These are phyloP conservation scores for Neurospora discreta DNA, from an alignment of 495 filamentous ascomycete species.

Conservation along the genomic window DNA sequence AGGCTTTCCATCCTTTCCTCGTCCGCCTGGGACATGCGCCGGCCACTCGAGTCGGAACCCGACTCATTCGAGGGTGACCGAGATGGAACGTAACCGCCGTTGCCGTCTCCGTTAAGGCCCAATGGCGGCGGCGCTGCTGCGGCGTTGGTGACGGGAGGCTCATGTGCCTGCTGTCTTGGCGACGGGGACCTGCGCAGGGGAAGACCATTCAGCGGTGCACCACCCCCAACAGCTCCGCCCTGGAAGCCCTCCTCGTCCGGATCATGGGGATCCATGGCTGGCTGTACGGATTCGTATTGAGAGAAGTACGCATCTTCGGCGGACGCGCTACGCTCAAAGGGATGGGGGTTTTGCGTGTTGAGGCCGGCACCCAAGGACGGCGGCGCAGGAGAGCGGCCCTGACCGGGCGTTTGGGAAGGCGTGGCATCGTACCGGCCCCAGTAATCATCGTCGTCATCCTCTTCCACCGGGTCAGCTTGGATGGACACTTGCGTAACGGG, in stretches of 20 bases:
- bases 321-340: constrained; percentile 20
- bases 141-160: not conserved
- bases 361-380: not conserved
- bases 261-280: constrained; percentile 82
- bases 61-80: not conserved
- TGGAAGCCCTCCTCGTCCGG: constrained; percentile 46
- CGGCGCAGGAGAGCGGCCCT: constrained; percentile 50
- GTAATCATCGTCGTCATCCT: constrained; percentile 82
- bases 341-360: constrained; percentile 19
- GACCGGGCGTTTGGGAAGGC: constrained; percentile 61
- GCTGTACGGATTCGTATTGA: constrained; percentile 81
- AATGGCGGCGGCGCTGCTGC: constrained; percentile 24
- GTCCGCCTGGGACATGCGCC: constrained; percentile 14
- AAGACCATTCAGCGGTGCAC: not conserved
- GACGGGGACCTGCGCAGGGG: not conserved
- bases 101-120: constrained; percentile 12
- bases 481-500: not conserved
- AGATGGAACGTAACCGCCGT: not conserved
- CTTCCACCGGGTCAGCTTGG: constrained; percentile 28
- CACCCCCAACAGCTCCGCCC: not conserved
- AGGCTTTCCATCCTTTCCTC: constrained; percentile 18
- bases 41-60: not conserved
- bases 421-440: constrained; percentile 92
- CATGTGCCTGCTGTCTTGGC: not conserved
- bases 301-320: constrained; percentile 73